Conservation (phyloP, 1,139 yeast genomes). For the Candida sanyaensis region DNA sequence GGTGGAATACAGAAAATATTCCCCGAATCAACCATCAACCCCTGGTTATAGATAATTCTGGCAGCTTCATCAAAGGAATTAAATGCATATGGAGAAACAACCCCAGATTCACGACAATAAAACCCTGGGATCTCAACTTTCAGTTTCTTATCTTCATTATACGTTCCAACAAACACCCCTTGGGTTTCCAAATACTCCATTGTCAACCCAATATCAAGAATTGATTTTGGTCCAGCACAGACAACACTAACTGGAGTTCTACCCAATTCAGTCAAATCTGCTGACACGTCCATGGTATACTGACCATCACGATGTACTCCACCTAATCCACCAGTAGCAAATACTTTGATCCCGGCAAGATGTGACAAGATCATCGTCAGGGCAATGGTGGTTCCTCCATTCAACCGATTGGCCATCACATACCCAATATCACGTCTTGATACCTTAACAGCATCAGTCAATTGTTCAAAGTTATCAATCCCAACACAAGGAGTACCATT, state of each 20-base stretch:
- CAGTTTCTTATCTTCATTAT: constrained; percentile 38
- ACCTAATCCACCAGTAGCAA: constrained; percentile 93
- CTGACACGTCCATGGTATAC: constrained; percentile 75
- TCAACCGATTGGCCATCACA: constrained; percentile 60
- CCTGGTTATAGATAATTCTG: constrained; percentile 52
- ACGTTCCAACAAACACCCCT: constrained; percentile 63
- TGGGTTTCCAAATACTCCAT: constrained; percentile 88
- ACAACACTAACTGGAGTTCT: constrained; percentile 85
- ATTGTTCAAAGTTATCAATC: constrained; percentile 46
- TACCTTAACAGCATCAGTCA: constrained; percentile 61
- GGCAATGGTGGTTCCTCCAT: constrained; percentile 91
- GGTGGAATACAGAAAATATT: constrained; percentile 83
- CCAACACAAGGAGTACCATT: constrained; percentile 77
- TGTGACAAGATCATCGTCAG: constrained; percentile 84
- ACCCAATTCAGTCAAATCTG: constrained; percentile 84
- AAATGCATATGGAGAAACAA: constrained; percentile 68
- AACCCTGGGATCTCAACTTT: constrained; percentile 72
- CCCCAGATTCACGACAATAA: constrained; percentile 76
- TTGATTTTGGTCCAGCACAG: constrained; percentile 90
- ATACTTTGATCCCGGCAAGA: constrained; percentile 75
- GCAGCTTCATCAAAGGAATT: constrained; percentile 61
- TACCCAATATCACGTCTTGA: constrained; percentile 82
- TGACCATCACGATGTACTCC: constrained; percentile 88
- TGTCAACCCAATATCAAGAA: constrained; percentile 77
- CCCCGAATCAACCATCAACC: constrained; percentile 62